Percentiles rank a stretch among this genome's conserved stretches.
phyloP scores from a whole-genome alignment of 495 filamentous ascomycete genomes.

The Lepidopterella palustris region DNA sequence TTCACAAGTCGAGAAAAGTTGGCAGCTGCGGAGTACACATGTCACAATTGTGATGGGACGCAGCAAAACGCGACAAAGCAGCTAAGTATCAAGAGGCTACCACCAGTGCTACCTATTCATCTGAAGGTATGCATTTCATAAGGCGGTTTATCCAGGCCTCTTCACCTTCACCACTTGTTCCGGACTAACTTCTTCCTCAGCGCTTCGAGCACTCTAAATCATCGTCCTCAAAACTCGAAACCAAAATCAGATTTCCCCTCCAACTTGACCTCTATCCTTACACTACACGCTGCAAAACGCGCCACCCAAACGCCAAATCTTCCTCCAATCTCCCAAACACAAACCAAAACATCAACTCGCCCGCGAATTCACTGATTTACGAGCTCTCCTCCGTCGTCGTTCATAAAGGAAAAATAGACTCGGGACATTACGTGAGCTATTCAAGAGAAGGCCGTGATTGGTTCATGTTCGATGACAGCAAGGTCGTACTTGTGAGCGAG shows the following conservation, averaged over 20 bases:
- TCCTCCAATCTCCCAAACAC: slow-evolving; percentile 1
- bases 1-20: slow-evolving; percentile 66
- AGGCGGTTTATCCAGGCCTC: background rate
- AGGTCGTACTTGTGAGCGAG: slow-evolving; percentile 70
- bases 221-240: slow-evolving; percentile 70
- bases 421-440: slow-evolving; percentile 87
- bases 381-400: slow-evolving; percentile 80
- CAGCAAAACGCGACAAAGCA: slow-evolving; percentile 70
- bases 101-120: slow-evolving; percentile 84
- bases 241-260: slow-evolving; percentile 75
- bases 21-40: slow-evolving; percentile 72
- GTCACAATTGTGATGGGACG: slow-evolving; percentile 62
- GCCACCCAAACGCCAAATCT: slow-evolving; percentile 6
- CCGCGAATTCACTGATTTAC: slow-evolving; percentile 42
- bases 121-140: slow-evolving; percentile 63
- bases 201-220: slow-evolving; percentile 69
- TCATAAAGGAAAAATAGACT: slow-evolving; percentile 80
- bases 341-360: slow-evolving; percentile 22
- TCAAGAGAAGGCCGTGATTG: slow-evolving; percentile 76
- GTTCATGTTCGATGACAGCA: slow-evolving; percentile 89
- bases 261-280: slow-evolving; percentile 83
- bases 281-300: slow-evolving; percentile 53
- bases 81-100: slow-evolving; percentile 68
- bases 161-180: no score
- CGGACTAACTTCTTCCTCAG: slow-evolving; percentile 38